Conservation (phyloP, 2,329 filamentous ascomycete species). For the Parascedosporium putredinis region DNA sequence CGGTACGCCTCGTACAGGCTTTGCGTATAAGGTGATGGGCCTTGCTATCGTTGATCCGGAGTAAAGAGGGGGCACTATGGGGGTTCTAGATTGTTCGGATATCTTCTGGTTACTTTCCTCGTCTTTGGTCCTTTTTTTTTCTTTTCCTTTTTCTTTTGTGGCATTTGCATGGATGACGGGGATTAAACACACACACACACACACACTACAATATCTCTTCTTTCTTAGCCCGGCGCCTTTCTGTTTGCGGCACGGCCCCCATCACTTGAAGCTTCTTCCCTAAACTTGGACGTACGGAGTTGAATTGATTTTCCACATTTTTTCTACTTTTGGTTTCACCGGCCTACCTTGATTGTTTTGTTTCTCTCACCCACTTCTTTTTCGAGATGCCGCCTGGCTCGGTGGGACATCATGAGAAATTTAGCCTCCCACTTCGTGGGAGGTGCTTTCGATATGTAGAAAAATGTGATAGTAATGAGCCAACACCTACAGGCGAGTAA, state of each 20-base stretch:
- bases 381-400: too few relatives aligned
- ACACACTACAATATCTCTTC: too few relatives aligned
- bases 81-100: neutral
- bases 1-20: conserved; percentile 89
- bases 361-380: neutral
- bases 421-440: too few relatives aligned
- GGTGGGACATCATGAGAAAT: too few relatives aligned
- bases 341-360: neutral
- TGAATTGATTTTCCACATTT: neutral
- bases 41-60: neutral
- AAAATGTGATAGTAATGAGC: too few relatives aligned
- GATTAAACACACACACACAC: neutral
- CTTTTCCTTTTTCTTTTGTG: neutral
- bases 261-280: too few relatives aligned
- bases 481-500: too few relatives aligned
- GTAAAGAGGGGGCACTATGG: neutral
- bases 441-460: too few relatives aligned
- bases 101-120: neutral
- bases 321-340: neutral
- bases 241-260: too few relatives aligned
- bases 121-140: too few relatives aligned
- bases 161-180: neutral
- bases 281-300: conserved; percentile 1
- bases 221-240: too few relatives aligned
- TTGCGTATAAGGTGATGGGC: conserved; percentile 38